Evolutionary conservation across 108 stramenopile species (phyloP).

Genomic region (Fistulifera pelliculosa): DNA sequence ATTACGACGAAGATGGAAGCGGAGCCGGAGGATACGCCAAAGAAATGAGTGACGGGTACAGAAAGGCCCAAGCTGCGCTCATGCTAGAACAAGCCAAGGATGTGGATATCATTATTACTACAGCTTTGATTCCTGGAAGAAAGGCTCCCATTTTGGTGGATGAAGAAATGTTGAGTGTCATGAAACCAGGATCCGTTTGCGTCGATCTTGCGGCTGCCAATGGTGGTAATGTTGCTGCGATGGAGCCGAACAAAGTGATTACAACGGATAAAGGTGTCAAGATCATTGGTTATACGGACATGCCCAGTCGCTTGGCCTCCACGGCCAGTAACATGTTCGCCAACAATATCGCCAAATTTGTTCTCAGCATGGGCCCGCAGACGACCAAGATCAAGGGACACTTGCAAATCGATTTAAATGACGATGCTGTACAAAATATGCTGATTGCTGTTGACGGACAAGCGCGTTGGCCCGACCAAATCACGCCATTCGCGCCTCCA

Average conservation of each 20-base stretch:
- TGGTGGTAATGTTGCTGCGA: conserved; percentile 95
- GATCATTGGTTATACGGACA: conserved; percentile 95
- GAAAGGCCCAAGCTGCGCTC: conserved; percentile 71
- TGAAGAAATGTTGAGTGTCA: conserved; percentile 87
- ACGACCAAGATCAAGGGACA: conserved; percentile 55
- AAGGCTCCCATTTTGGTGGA: conserved; percentile 91
- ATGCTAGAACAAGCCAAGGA: conserved; percentile 88
- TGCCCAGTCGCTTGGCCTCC: conserved; percentile 89
- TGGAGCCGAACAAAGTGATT: conserved; percentile 62
- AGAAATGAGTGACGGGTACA: conserved; percentile 97
- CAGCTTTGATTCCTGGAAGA: conserved; percentile 95
- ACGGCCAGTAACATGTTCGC: conserved; percentile 89
- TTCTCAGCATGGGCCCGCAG: conserved; percentile 70
- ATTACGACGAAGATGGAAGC: conserved; percentile 85
- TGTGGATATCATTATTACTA: conserved; percentile 94
- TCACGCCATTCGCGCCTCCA: conserved; percentile 75
- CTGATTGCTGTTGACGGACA: conserved; percentile 76
- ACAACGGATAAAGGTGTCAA: conserved; percentile 85
- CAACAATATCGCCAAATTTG: conserved; percentile 91
- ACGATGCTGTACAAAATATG: conserved; percentile 94
- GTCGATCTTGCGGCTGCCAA: conserved; percentile 96
- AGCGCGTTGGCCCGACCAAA: conserved; percentile 77
- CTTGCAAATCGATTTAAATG: conserved; percentile 61
- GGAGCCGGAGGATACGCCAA: conserved; percentile 97
- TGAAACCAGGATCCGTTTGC: conserved; percentile 92